Evolutionary conservation across 495 filamentous ascomycete genomes (phyloP).

Genomic region (Viridothelium virens): DNA sequence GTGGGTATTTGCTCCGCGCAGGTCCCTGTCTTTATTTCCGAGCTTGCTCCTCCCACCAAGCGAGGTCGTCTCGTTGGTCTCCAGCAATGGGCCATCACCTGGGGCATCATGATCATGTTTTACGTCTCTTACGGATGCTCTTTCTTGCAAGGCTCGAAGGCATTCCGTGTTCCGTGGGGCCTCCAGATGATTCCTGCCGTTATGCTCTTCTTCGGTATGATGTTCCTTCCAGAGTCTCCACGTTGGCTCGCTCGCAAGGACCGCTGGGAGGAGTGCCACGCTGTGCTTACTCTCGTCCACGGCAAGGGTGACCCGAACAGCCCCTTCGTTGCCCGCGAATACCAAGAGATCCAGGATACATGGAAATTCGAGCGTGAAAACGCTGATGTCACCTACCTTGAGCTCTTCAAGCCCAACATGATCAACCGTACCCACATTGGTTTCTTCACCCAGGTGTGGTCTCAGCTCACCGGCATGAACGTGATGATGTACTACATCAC

Average conservation of each 20-base stretch:
- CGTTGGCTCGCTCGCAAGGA: constrained; percentile 70
- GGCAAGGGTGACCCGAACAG: constrained; percentile 55
- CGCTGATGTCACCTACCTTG: constrained; percentile 56
- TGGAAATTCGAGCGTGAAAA: constrained; percentile 61
- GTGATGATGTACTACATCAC: constrained; percentile 68
- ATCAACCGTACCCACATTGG: constrained; percentile 68
- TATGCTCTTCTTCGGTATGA: constrained; percentile 53
- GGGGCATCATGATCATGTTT: constrained; percentile 68
- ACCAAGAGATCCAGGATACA: constrained; percentile 60
- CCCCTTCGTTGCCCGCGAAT: constrained; percentile 57
- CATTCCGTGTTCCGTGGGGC: constrained; percentile 71
- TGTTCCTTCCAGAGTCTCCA: constrained; percentile 66
- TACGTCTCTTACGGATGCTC: constrained; percentile 69
- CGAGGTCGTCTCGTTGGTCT: constrained; percentile 63
- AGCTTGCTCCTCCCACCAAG: constrained; percentile 59
- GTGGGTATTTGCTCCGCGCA: constrained; percentile 75
- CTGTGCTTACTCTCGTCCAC: constrained; percentile 59
- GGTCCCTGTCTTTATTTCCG: constrained; percentile 72
- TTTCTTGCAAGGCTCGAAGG: constrained; percentile 50
- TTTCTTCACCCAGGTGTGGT: constrained; percentile 77
- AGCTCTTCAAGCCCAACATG: constrained; percentile 64
- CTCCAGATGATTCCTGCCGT: constrained; percentile 66
- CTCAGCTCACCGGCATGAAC: constrained; percentile 77
- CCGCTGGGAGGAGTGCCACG: constrained; percentile 61
- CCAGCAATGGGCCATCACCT: constrained; percentile 68